Evolutionary conservation across 1,139 yeast genomes (phyloP), one percentile per base, ranked within the genome.

Genomic region (Blastobotrys niveus): DNA sequence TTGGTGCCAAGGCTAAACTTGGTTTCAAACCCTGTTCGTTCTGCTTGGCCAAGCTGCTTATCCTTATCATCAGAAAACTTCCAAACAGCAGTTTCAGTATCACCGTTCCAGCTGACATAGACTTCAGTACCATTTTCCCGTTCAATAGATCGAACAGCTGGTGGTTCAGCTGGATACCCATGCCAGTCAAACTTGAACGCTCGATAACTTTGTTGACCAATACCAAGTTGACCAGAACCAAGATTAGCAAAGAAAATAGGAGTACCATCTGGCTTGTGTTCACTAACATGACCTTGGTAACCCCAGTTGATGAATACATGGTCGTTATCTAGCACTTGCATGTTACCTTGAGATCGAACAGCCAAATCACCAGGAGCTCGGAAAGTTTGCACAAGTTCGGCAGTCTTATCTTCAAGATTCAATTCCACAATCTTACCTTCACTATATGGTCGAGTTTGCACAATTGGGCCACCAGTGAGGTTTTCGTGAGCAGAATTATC

Each of bases 241-340:
- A 36, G n/a, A 10, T 14, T 19, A 12, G 73, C 70, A 47, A 64
- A 65, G 57, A 67, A 67, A 12, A 67, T 55, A 5, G 64, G 52
- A 14, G 61, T 54, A 5, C 63, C 69, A 1, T 63, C 50, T 6
- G 47, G 38, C 46, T 59, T 56, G 44, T 55, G 66, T 45, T 68
- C 72, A 12, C 72, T 66, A 4, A 68, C 57, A 6, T 69, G 68
- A 17, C 71, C 71, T 22, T 57, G 63, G 5, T 70, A 64, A 2
- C 72, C 73, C 71, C 72, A 68, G 43, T 64, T 64, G n/a, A 67
- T 68, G 25, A 68, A 45, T n/a, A 64, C 70, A 42, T 68, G 60
- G 6, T 69, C 70, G 42, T 66, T 58, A n/a, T 60, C 59, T 33
- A 68, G 53, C 2, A 66, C 59, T 46, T 67, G 72, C 1, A 66